phyloP scores from a whole-genome alignment of 2,329 filamentous ascomycete genomes.

The Malbranchea zuffiana region DNA sequence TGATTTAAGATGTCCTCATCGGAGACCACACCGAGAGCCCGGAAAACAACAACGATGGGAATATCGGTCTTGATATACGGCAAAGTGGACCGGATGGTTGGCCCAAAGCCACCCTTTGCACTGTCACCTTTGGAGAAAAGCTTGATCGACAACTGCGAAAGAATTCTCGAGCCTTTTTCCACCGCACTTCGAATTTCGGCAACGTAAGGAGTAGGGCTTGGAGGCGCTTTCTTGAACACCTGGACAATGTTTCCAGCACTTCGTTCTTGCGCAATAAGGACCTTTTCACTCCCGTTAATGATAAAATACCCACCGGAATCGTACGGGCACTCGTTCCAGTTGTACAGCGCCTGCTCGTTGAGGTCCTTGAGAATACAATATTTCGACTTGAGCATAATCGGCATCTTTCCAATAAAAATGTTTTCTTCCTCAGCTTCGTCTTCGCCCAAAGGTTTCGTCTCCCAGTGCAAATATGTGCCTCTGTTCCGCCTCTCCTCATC shows the following conservation, averaged over 20 bases:
- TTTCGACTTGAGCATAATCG: conserved; percentile 96
- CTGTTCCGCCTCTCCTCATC: conserved; percentile 39
- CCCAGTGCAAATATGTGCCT: conserved; percentile 38
- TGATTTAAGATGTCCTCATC: conserved; percentile 97
- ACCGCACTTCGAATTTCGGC: conserved; percentile 94
- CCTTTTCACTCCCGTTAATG: conserved; percentile 98
- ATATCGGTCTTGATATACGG: conserved; percentile 92
- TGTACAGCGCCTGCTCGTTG: conserved; percentile 74
- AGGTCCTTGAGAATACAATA: conserved; percentile 82
- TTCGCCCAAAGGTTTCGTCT: conserved; percentile 33
- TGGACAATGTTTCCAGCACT: conserved; percentile 98
- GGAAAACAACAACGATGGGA: conserved; percentile 89
- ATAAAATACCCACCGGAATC: conserved; percentile 98
- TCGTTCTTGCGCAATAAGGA: conserved; percentile 92
- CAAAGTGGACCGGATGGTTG: conserved; percentile 79
- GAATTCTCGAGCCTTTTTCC: conserved; percentile 88
- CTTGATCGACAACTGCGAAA: conserved; percentile 86
- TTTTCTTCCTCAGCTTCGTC: conserved; percentile 55
- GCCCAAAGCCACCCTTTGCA: conserved; percentile 68
- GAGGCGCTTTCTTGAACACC: conserved; percentile 93
- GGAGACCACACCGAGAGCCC: conserved; percentile 87
- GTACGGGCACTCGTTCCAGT: conserved; percentile 93
- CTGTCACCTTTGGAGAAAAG: conserved; percentile 74
- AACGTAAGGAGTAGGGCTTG: conserved; percentile 84
- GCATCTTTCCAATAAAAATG: conserved; percentile 89